Base-by-base conservation (phyloP, 352 stramenopile genomes). In the Plasmopara muralis region DNA sequence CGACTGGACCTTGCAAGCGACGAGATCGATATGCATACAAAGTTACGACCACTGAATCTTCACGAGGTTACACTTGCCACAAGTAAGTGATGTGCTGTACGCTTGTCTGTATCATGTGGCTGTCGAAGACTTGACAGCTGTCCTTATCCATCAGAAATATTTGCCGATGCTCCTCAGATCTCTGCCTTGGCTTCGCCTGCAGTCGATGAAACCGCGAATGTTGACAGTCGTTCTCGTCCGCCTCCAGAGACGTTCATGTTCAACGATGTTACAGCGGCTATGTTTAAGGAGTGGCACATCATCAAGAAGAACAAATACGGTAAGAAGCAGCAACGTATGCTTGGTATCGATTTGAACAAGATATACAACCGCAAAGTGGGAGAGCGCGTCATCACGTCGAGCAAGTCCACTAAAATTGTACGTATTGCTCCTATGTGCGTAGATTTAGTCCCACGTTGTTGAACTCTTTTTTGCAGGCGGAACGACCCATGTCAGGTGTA, bases 261-360 rank as follows among this genome's bases (percentile, higher is more conserved):
- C 52, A 94, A 94, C 65, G 84, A 94, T 61, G 82, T 94, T 47
- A 94, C 82, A 16, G 84, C 82, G 2, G 84, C 77, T 5, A 93
- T 92, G 81, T 95, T 92, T 65, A 93, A 95, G 60, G 84, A 95
- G 57, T 95, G 84, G 84, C 84, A 85, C 31, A 75, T 95, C 37
- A 88, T 91, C 54, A 95, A 95, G 67, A 95, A 92, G 58, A 95
- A 95, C 74, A 95, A 95, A 58, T 95, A 89, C 53, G 83, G 84
- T 66, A 93, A 93, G 59, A 83, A 83, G 51, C 84, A 95, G 66
- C 79, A 91, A 35, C 82, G 84, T 20, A 93, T 95, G 81, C 60
- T 95, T 18, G 84, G 84, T 43, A 76, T 95, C 49, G 83, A 93
- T 46, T 71, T 89, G 55, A 89, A 92, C 79, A 95, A 93, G 54